Evolutionary conservation across 1,284 basidiomycete genomes (phyloP), one percentile per base, ranked within the genome.

Genomic region (Ustilago nuda): DNA sequence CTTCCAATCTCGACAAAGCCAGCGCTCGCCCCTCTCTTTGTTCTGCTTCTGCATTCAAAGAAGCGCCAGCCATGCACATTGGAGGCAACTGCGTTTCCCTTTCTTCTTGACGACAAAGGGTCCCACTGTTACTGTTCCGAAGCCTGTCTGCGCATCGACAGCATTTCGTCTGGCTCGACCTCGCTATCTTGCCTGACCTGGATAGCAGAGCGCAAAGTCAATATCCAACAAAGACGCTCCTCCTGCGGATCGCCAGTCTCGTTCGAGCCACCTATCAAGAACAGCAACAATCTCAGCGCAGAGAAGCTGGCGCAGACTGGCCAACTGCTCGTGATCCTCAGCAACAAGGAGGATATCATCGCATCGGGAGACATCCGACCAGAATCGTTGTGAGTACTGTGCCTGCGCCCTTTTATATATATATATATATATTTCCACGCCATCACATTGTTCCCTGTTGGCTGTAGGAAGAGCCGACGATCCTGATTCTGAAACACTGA

Each of bases 151-250:
- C 56, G 15, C 58, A 64, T 11, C 46, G 8, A 35, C n/a, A 54
- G 12, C 30, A 11, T 39, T 45, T 4, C 32, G 45, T 2, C 43
- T 9, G 48, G 59, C 58, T 43, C 62, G 58, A 54, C 62, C 43
- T 51, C 51, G 43, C 19, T 27, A 27, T 39, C 32, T 19, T 8
- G 32, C 15, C 4, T 53, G 46, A 56, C 41, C 6, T 23, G 63
- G 61, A 36, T 8, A 23, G 62, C 57, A 61, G 58, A 56, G 56
- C 55, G 41, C 8, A 45, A 65, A 62, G 68, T 61, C 68, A 43
- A 65, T 66, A 54, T 32, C 46, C 55, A 61, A 53, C 55, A 37
- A 33, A 37, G 58, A 64, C 8, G 30, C 41, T 41, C 32, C 68
- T 36, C 32, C 68, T 36, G 54, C 60, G n/a, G 59, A 62, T 9